Percentiles rank a stretch among this genome's conserved stretches.
Evolutionary conservation across 176 grass and related monocot genomes (phyloP).

Genomic region (Aegilops tauschii): DNA sequence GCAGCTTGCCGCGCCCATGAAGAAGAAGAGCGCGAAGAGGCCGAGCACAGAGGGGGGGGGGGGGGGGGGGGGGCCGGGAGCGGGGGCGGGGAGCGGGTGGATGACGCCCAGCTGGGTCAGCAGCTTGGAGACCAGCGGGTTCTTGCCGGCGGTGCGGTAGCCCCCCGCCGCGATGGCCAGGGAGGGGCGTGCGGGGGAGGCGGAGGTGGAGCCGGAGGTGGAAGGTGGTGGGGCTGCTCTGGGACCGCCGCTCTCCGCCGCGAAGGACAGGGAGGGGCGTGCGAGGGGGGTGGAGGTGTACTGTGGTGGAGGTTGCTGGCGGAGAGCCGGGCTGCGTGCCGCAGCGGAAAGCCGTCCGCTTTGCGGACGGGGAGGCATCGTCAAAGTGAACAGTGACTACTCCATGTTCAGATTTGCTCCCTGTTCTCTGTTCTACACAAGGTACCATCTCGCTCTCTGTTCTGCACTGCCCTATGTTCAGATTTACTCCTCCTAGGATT

Average conservation of each 20-base stretch:
- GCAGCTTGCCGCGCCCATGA: constrained; percentile 85
- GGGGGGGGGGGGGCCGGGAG: constrained; percentile 26
- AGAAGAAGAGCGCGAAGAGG: constrained; percentile 36
- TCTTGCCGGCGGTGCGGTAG: constrained; percentile 38
- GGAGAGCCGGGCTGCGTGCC: background rate
- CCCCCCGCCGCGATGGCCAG: constrained; percentile 18
- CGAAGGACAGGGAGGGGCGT: too few relatives aligned
- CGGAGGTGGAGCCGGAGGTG: background rate
- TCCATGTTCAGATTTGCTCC: too few relatives aligned
- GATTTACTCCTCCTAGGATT: too few relatives aligned
- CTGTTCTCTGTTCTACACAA: too few relatives aligned
- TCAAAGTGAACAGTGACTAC: too few relatives aligned
- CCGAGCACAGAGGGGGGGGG: constrained; percentile 40
- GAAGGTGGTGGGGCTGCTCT: background rate
- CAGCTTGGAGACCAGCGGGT: constrained; percentile 88
- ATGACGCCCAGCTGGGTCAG: constrained; percentile 85
- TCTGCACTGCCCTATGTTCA: too few relatives aligned
- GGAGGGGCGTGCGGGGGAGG: background rate
- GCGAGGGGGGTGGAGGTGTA: too few relatives aligned
- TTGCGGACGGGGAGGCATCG: background rate
- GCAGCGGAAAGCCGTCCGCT: too few relatives aligned
- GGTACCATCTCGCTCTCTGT: too few relatives aligned
- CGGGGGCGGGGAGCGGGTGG: constrained; percentile 71
- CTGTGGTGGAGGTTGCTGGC: background rate
- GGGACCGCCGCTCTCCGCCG: background rate